A percentile compares a stretch with the other conserved stretches of the same genome.
Evolutionary conservation across 495 filamentous ascomycete genomes (phyloP).

Genomic region (Lepraria neglecta): DNA sequence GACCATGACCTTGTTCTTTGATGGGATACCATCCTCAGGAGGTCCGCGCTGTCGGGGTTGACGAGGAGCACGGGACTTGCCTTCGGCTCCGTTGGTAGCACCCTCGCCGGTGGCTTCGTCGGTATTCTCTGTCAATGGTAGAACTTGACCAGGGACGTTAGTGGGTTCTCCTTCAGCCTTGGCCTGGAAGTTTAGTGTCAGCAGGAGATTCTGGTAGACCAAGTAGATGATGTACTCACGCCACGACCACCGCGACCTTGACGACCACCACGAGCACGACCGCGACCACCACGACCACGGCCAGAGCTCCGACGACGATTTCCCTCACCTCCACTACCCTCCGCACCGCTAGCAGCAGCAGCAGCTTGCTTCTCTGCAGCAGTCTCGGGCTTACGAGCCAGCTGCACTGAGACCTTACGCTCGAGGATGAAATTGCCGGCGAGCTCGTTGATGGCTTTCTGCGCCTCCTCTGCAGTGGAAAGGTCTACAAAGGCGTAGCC

Average conservation of each 20-base stretch:
- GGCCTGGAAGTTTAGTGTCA: conserved; percentile 20
- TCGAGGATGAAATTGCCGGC: conserved; percentile 95
- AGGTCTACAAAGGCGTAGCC: conserved; percentile 99
- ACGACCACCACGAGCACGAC: conserved; percentile 63
- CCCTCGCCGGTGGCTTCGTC: conserved; percentile 53
- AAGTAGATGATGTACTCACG: conserved; percentile 48
- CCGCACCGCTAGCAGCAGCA: conserved; percentile 52
- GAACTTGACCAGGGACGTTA: conserved; percentile 49
- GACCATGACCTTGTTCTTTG: conserved; percentile 99
- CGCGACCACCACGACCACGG: conserved; percentile 68
- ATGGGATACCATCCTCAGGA: conserved; percentile 94
- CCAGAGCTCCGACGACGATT: conserved; percentile 74
- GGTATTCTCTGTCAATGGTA: conserved; percentile 53
- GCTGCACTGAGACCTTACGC: conserved; percentile 97
- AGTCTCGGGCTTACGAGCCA: conserved; percentile 92
- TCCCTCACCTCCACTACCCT: conserved; percentile 62
- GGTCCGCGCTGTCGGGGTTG: conserved; percentile 74
- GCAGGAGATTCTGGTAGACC: neutral
- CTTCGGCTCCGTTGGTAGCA: conserved; percentile 38
- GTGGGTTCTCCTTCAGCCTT: conserved; percentile 40
- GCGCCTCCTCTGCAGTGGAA: conserved; percentile 85
- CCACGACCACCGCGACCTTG: conserved; percentile 65
- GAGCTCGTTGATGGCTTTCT: conserved; percentile 86
- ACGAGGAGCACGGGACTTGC: conserved; percentile 44
- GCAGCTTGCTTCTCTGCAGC: conserved; percentile 68